A percentile compares a stretch with the other conserved stretches of the same genome.
Evolutionary conservation across 129 eudicot species (phyloP).

Genomic region (Pittosporum tobira): DNA sequence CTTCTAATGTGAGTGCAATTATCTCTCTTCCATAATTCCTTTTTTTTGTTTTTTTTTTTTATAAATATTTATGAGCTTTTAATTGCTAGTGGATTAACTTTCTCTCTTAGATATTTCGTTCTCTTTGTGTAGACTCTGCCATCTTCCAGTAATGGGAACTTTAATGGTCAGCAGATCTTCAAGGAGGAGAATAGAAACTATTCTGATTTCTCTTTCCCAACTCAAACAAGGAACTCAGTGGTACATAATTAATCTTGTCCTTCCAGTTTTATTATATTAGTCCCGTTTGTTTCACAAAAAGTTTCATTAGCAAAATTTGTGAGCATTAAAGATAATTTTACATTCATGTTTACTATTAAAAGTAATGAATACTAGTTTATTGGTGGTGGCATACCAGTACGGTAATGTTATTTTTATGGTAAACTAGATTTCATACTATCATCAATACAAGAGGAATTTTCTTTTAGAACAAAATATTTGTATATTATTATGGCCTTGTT

Average conservation of each 20-base stretch:
- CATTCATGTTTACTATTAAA: no score
- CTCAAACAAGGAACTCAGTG: constrained; percentile 16
- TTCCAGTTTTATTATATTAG: no score
- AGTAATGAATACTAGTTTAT: no score
- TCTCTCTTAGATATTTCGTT: not conserved
- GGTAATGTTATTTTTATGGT: no score
- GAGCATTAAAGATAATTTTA: no score
- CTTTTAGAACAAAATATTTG: no score
- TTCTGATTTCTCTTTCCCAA: constrained; percentile 37
- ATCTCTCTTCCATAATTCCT: not conserved
- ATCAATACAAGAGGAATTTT: no score
- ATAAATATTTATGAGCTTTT: not conserved
- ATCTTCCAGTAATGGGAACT: constrained; percentile 36
- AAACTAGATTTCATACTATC: no score
- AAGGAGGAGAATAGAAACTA: constrained; percentile 20
- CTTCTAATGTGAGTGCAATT: constrained; percentile 15
- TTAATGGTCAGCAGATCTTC: constrained; percentile 10
- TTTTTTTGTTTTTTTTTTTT: not conserved
- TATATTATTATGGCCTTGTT: no score
- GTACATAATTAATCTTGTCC: constrained; percentile 9
- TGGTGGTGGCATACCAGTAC: no score
- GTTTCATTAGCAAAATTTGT: no score
- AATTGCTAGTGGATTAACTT: not conserved
- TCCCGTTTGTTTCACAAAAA: no score
- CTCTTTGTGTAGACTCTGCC: constrained; percentile 23